Evolutionary conservation across 371 early-diverging fungal genomes (phyloP), one percentile per base, ranked within the genome.

Genomic region (Circinella minor): DNA sequence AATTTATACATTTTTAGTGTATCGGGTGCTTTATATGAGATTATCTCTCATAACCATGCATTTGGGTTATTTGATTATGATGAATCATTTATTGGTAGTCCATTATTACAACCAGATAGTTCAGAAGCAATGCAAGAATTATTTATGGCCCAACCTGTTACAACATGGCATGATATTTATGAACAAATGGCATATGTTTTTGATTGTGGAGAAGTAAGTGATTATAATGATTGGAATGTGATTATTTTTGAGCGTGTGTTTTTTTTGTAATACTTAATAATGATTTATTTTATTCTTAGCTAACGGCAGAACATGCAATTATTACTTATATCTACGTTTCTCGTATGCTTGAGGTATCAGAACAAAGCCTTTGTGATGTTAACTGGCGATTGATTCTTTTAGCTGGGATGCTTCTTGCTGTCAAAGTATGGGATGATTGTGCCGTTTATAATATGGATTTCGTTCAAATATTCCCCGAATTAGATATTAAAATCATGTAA

Each of bases 381-480:
- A 94, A 92, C 65, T 94, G 95, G 94, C 86, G 91, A 7, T 74
- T 91, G 15, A 83, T 88, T n/a, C 73, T 92, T 3, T 81, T 95
- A 13, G 91, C 91, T 0, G 90, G 86, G 0, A 69, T 93, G 15
- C 65, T 95, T 20, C 77, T 92, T 17, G 91, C 94, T 3, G 86
- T 91, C 61, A 95, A 95, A 74, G 93, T 94, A 0, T 95, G 94
- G 95, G 95, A 95, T 71, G 95, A 95, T 69, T 90, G 92, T 67
- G 94, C 95, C 3, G 91, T 95, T 20, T 95, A 91, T 86, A 95
- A 95, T 74, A 83, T 87, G 6, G 95, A 95, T 70, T 94, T 93
- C 70, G 87, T 89, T 66, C 89, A 89, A 69, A 90, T 93, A 34
- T 93, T 93, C 66, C 92, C 93, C 0, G 93, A 90, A 74, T 51